Conservation (phyloP, 495 filamentous ascomycete species). For the Tricharina praecox region DNA sequence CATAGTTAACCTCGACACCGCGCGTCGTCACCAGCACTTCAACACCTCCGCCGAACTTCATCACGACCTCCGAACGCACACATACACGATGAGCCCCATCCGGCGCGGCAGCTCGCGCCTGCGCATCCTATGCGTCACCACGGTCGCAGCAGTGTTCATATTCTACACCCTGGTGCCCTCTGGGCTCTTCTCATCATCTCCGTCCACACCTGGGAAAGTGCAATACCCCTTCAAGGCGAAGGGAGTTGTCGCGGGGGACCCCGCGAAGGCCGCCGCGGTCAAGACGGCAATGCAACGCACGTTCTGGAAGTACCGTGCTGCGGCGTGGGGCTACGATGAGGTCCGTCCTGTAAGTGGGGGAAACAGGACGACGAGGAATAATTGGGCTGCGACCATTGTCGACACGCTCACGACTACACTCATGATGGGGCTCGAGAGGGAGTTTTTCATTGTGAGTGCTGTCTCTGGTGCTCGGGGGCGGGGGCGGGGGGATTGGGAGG, state of each 20-base stretch:
- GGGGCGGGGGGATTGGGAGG: too few species aligned
- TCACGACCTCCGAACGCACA: too few species aligned
- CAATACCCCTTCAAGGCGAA: constrained; percentile 20
- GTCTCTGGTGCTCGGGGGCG: not conserved
- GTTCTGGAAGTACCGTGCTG: constrained; percentile 24
- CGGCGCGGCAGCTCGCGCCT: not conserved
- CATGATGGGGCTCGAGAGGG: constrained; percentile 26
- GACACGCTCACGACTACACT: constrained; percentile 25
- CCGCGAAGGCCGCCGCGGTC: constrained; percentile 35
- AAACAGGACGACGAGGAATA: constrained; percentile 21
- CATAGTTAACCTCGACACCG: too few species aligned
- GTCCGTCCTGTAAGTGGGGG: constrained; percentile 19
- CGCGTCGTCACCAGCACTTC: too few species aligned
- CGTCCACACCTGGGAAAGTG: constrained; percentile 2
- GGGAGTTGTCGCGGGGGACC: constrained; percentile 35
- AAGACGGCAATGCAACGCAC: constrained; percentile 19
- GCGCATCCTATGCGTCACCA: not conserved
- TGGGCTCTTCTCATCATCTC: not conserved
- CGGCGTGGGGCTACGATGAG: constrained; percentile 25
- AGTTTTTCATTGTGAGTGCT: constrained; percentile 21
- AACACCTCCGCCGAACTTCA: too few species aligned
- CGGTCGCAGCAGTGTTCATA: not conserved
- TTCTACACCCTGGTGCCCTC: not conserved
- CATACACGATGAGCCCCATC: too few species aligned
- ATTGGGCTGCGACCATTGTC: constrained; percentile 26